These are phyloP conservation scores for Zymoseptoria passerinii DNA, from an alignment of 2,329 filamentous ascomycete genomes.

Conservation along the genomic window DNA sequence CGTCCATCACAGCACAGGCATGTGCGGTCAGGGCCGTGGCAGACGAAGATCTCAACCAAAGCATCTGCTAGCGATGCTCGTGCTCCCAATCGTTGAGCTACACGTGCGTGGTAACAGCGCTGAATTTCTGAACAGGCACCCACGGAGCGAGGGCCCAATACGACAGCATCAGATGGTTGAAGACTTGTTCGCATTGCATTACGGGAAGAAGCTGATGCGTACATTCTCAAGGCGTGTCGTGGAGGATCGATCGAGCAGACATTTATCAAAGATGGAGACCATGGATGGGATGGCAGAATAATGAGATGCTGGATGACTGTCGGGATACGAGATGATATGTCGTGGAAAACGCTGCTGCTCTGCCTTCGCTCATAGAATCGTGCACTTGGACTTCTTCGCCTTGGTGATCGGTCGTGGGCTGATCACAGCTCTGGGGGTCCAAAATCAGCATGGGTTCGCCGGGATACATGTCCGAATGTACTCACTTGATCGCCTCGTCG, in stretches of 20 bases:
- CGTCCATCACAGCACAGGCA: too few relatives aligned
- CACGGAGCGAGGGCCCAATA: too few relatives aligned
- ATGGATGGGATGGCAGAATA: neutral
- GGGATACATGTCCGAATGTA: conserved; percentile 10
- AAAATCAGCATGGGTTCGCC: neutral
- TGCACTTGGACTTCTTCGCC: conserved; percentile 60
- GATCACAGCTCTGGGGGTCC: conserved; percentile 53
- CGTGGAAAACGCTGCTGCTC: neutral
- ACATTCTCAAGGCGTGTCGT: conserved; percentile 13
- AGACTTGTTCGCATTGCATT: neutral
- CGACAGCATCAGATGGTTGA: neutral
- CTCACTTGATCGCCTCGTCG: conserved; percentile 94
- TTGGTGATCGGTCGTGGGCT: conserved; percentile 55
- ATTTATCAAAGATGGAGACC: neutral
- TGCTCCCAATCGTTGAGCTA: too few relatives aligned
- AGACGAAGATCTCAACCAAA: too few relatives aligned
- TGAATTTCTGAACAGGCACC: too few relatives aligned
- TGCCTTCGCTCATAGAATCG: conserved; percentile 47
- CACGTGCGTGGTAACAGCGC: too few relatives aligned
- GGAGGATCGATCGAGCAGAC: neutral
- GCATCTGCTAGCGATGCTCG: too few relatives aligned
- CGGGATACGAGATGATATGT: neutral
- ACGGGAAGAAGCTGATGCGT: neutral
- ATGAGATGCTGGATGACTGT: neutral
- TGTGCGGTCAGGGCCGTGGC: too few relatives aligned